These are phyloP conservation scores for Suhomyces bokatorum DNA, from an alignment of 1,139 yeast genomes.

Conservation along the genomic window DNA sequence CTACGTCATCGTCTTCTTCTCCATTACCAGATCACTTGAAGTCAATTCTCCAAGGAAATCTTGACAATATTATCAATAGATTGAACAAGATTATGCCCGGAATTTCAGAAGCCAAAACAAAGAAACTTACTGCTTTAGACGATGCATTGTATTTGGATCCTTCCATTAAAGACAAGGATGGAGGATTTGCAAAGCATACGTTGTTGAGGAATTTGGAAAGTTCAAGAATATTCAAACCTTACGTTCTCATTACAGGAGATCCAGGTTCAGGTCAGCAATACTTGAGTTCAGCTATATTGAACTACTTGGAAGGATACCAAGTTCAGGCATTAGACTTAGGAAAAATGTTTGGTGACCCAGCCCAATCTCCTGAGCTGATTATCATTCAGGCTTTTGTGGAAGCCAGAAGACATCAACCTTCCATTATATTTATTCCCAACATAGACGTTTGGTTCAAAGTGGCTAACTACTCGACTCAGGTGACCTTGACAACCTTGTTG, in stretches of 20 bases:
- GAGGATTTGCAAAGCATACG: slow-evolving; percentile 71
- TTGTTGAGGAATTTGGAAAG: slow-evolving; percentile 56
- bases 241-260: slow-evolving; percentile 69
- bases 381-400: slow-evolving; percentile 85
- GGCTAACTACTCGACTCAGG: slow-evolving; percentile 65
- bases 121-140: slow-evolving; percentile 60
- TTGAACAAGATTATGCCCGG: slow-evolving; percentile 63
- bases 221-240: slow-evolving; percentile 79
- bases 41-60: slow-evolving; percentile 57
- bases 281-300: slow-evolving; percentile 77
- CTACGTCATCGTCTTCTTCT: slow-evolving; percentile 70
- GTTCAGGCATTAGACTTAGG: slow-evolving; percentile 85
- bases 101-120: slow-evolving; percentile 24
- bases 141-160: slow-evolving; percentile 70
- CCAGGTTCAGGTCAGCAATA: slow-evolving; percentile 91
- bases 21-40: slow-evolving; percentile 76
- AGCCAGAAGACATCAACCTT: slow-evolving; percentile 87
- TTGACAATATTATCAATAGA: slow-evolving; percentile 47
- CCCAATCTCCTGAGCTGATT: slow-evolving; percentile 81
- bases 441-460: slow-evolving; percentile 75
- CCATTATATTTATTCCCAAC: slow-evolving; percentile 82
- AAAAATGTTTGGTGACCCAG: slow-evolving; percentile 73
- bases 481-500: slow-evolving; percentile 70
- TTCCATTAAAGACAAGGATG: slow-evolving; percentile 55
- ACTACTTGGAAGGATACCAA: slow-evolving; percentile 85